Conservation (phyloP, 148 eudicot species). For the Limonium bicolor region DNA sequence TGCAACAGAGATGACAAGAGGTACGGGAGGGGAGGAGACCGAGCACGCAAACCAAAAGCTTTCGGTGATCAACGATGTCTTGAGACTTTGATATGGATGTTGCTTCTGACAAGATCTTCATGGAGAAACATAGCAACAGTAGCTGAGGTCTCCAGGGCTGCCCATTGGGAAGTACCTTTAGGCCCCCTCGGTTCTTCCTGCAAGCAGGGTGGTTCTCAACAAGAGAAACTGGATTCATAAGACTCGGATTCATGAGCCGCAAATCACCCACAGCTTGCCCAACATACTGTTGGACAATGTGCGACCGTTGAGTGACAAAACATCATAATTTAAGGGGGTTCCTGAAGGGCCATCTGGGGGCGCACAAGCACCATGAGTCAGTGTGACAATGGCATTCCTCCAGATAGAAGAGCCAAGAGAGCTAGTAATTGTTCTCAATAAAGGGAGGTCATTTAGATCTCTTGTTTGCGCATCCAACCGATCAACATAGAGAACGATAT, state of each 20-base stretch:
- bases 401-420: constrained; percentile 68
- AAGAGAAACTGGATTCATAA: constrained; percentile 86
- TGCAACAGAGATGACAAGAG: constrained; percentile 79
- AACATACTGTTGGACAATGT: constrained; percentile 82
- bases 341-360: constrained; percentile 99
- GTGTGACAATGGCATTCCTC: constrained; percentile 74
- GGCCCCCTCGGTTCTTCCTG: constrained; percentile 83
- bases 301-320: constrained; percentile 87
- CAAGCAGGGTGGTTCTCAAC: constrained; percentile 91
- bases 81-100: constrained; percentile 50
- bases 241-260: constrained; percentile 76
- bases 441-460: constrained; percentile 80
- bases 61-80: constrained; percentile 64
- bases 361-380: constrained; percentile 85
- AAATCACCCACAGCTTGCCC: constrained; percentile 86
- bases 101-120: constrained; percentile 79
- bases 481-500: constrained; percentile 78
- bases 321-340: constrained; percentile 69
- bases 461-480: constrained; percentile 78
- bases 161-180: constrained; percentile 91
- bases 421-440: constrained; percentile 52
- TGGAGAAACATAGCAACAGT: constrained; percentile 66
- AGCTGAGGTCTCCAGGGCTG: constrained; percentile 89
- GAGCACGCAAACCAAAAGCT: constrained; percentile 77
- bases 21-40: constrained; percentile 79